phyloP scores from a whole-genome alignment of 2,329 filamentous ascomycete genomes.

The Colletotrichum viniferum region DNA sequence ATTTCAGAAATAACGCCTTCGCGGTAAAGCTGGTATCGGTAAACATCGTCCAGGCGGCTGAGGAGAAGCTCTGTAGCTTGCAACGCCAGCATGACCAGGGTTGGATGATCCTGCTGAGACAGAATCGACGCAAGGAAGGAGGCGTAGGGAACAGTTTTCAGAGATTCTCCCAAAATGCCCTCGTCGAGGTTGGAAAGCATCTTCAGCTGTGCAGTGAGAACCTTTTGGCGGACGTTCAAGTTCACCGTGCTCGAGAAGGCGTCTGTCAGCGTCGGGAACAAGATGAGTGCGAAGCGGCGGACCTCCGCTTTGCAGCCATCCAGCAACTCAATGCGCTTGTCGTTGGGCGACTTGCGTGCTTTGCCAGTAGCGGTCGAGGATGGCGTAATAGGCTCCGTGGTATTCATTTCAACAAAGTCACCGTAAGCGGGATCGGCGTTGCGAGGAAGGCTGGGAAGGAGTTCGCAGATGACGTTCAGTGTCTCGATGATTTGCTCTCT shows the following conservation, averaged over 20 bases:
- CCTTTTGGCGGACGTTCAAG: conserved; percentile 90
- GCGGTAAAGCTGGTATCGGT: conserved; percentile 94
- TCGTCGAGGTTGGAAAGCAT: conserved; percentile 96
- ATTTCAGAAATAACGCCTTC: conserved; percentile 96
- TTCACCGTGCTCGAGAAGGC: conserved; percentile 98
- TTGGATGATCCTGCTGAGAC: conserved; percentile 91
- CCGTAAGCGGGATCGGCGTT: conserved; percentile 46
- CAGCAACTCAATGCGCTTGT: conserved; percentile 82
- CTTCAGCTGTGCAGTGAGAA: conserved; percentile 93
- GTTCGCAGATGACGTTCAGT: conserved; percentile 94
- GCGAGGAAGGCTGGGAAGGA: conserved; percentile 77
- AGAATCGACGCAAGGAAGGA: conserved; percentile 95
- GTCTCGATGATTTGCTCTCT: conserved; percentile 97
- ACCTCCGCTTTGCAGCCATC: conserved; percentile 85
- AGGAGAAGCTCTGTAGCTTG: conserved; percentile 90
- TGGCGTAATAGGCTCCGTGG: conserved; percentile 44
- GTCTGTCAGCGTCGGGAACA: conserved; percentile 94
- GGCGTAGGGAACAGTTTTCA: conserved; percentile 89
- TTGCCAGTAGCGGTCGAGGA: conserved; percentile 45
- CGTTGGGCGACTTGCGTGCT: conserved; percentile 64
- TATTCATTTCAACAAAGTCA: conserved; percentile 49
- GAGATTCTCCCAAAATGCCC: conserved; percentile 80
- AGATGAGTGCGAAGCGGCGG: conserved; percentile 88
- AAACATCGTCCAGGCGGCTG: conserved; percentile 82
- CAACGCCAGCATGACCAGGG: conserved; percentile 83